These are phyloP conservation scores for Hanseniaspora valbyensis DNA, from an alignment of 805 yeast species.

Conservation along the genomic window DNA sequence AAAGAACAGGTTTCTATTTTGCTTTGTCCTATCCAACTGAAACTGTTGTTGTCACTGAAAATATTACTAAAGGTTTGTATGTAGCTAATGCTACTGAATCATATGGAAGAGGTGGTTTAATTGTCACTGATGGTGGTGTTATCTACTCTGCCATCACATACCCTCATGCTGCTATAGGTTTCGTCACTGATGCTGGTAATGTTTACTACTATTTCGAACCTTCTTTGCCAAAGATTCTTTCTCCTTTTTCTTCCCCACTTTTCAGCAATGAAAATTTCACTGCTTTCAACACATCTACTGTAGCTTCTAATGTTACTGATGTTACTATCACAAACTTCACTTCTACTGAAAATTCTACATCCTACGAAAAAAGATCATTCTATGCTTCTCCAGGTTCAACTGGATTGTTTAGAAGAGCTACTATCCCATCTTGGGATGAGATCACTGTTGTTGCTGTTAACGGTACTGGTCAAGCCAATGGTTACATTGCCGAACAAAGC, in stretches of 20 bases:
- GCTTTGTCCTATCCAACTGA: conserved; percentile 21
- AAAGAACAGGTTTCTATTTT: conserved; percentile 25
- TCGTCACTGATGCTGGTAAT: conserved; percentile 17
- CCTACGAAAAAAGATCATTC: neutral
- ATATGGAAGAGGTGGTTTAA: conserved; percentile 22
- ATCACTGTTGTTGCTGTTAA: neutral
- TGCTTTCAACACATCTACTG: conserved; percentile 14
- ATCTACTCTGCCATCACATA: conserved; percentile 25
- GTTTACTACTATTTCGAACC: conserved; percentile 25
- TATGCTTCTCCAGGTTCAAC: neutral
- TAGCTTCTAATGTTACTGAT: conserved; percentile 3
- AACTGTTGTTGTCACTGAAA: conserved; percentile 24
- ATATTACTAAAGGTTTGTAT: conserved; percentile 19
- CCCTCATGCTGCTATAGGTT: conserved; percentile 25
- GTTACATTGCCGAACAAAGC: neutral
- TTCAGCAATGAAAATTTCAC: conserved; percentile 23
- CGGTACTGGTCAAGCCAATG: neutral
- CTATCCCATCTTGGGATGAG: neutral
- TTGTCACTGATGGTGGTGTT: conserved; percentile 20
- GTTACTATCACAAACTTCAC: conserved; percentile 3
- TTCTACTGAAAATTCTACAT: conserved; percentile 7
- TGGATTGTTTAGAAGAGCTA: neutral
- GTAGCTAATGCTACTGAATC: conserved; percentile 22
- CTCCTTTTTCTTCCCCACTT: conserved; percentile 22
- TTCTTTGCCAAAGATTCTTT: conserved; percentile 20